Percentiles rank a stretch among this genome's conserved stretches.
Evolutionary conservation across 108 stramenopile genomes (phyloP).

Genomic region (Pseudonitzschia multistriata): DNA sequence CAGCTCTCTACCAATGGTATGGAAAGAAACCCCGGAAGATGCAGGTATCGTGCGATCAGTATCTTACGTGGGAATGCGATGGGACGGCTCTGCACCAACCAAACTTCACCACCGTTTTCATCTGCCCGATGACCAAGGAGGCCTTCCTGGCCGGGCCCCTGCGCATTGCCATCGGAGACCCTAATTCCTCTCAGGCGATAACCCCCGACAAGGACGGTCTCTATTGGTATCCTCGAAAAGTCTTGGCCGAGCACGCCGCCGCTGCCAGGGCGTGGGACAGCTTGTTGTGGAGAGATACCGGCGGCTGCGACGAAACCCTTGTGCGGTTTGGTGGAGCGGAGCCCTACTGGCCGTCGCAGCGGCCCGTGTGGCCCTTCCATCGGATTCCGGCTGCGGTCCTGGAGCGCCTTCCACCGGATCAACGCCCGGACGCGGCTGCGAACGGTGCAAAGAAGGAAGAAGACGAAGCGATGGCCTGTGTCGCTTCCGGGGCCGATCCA

Average conservation of each 20-base stretch:
- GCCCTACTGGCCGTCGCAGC: slow-evolving; percentile 10
- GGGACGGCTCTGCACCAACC: slow-evolving; percentile 20
- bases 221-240: slow-evolving; percentile 31
- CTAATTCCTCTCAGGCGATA: neutral
- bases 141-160: slow-evolving; percentile 28
- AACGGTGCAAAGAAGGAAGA: neutral
- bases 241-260: slow-evolving; percentile 44
- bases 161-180: no score
- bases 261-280: slow-evolving; percentile 51
- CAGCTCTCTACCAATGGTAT: slow-evolving; percentile 25
- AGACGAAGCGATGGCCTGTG: neutral
- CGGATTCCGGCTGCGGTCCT: neutral
- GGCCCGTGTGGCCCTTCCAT: neutral
- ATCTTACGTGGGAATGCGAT: slow-evolving; percentile 42
- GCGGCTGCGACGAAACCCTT: neutral
- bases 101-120: slow-evolving; percentile 28
- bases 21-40: slow-evolving; percentile 25
- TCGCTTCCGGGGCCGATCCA: no score
- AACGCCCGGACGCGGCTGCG: neutral
- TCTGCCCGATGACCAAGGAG: slow-evolving; percentile 13
- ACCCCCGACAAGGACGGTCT: slow-evolving; percentile 15
- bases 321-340: neutral
- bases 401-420: neutral
- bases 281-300: slow-evolving; percentile 23
- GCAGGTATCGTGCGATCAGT: slow-evolving; percentile 22